phyloP scores from a whole-genome alignment of 169 alveolate genomes.

The Plasmodium ovale region DNA sequence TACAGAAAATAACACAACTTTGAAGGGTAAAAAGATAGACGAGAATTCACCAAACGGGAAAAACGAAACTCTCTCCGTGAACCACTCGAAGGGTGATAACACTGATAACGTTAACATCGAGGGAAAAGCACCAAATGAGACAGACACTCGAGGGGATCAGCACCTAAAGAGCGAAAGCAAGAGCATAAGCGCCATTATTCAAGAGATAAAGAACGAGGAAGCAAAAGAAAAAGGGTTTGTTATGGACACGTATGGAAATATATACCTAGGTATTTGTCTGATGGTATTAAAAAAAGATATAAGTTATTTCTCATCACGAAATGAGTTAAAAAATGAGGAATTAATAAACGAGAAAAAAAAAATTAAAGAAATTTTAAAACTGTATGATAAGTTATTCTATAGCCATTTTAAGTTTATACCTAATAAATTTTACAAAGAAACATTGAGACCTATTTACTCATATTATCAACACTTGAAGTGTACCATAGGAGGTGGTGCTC shows the following conservation, averaged over 20 bases:
- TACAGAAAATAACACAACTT: too few species aligned
- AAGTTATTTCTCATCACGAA: slow-evolving; percentile 22
- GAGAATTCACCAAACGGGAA: not conserved
- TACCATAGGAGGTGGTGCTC: slow-evolving; percentile 19
- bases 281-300: slow-evolving; percentile 37
- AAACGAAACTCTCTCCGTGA: too few species aligned
- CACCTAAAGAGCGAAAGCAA: not conserved
- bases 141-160: not conserved
- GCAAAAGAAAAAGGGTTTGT: slow-evolving; percentile 52
- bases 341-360: slow-evolving; percentile 67
- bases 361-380: slow-evolving; percentile 74
- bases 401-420: slow-evolving; percentile 74
- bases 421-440: slow-evolving; percentile 72
- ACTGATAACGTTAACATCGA: not conserved
- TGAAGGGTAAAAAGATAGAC: not conserved
- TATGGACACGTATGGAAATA: slow-evolving; percentile 72
- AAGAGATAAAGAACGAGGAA: slow-evolving; percentile 70
- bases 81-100: too few species aligned
- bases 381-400: slow-evolving; percentile 73
- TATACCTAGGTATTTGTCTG: slow-evolving; percentile 53
- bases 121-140: not conserved
- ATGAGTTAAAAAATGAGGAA: slow-evolving; percentile 27
- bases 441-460: slow-evolving; percentile 71
- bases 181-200: slow-evolving; percentile 44
- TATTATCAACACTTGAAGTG: slow-evolving; percentile 69